Base-by-base conservation (phyloP, 805 yeast species). In the Jamesozyma rosinii region DNA sequence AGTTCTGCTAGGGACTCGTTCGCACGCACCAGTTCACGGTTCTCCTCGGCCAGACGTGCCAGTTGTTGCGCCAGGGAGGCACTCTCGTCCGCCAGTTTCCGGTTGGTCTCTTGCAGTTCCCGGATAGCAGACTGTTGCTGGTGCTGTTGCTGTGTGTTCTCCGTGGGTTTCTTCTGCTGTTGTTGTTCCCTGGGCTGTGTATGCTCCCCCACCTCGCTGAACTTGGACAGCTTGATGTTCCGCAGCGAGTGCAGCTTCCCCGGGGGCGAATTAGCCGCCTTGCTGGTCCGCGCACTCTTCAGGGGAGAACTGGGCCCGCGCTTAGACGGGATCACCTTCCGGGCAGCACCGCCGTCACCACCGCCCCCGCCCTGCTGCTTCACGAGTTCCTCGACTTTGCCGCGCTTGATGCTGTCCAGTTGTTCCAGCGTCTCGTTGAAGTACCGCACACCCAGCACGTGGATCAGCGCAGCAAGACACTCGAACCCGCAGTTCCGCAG, bases 401-500 rank as follows among this genome's bases (percentile, higher is more conserved):
- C 11, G 50, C 40, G 38, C 26, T 43, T 43, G 9, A 43, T 38
- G 17, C 35, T 35, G 38, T 43, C 45, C 29, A 42, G 21, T 22
- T 64, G 59, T 41, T 76, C 78, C 48, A 53, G 74, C 41, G 72
- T 72, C 3, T 72, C 68, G 40, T 67, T 75, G 49, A 87, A 64
- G 41, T 76, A 80, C 41, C 88, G 68, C 54, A 77, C 82, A 0
- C 95, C 96, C 13, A 80, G 71, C n/a, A 87, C 73, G 60, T 83
- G 86, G 81, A 85, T 81, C 40, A 88, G 61, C 0, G 84, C 77
- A 5, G 96, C 97, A 31, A 88, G 72, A 51, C 80, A 70, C 54
- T 81, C 84, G 37, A 87, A 81, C 0, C 90, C 82, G 4, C 80
- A 78, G 40, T 79, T 75, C 57, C 98, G 76, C 2, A 85, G 81